Evolutionary conservation across 257 asterid genomes (phyloP).

Genomic region (Solanum dulcamara): DNA sequence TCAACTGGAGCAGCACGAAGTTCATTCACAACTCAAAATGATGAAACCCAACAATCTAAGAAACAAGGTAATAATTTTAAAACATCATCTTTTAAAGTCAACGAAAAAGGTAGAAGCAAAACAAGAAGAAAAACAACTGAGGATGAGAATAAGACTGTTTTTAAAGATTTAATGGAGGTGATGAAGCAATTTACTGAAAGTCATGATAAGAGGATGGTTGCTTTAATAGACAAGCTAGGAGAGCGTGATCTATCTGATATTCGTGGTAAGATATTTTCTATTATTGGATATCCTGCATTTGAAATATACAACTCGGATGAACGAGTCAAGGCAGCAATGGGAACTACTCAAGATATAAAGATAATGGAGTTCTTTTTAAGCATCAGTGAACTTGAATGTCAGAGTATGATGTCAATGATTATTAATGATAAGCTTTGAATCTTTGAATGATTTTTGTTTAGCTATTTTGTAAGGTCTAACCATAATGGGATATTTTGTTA

Average conservation of each 20-base stretch:
- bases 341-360: neutral
- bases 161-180: neutral
- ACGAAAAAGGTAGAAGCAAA: neutral
- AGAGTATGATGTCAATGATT: neutral
- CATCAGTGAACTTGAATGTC: neutral
- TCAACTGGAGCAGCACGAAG: neutral
- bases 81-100: neutral
- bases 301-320: neutral
- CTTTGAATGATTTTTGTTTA: neutral
- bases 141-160: neutral
- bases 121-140: neutral
- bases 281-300: neutral
- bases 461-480: neutral
- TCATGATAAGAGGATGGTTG: neutral
- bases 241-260: neutral
- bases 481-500: too few species aligned
- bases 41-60: neutral
- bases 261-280: neutral
- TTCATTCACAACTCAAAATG: neutral
- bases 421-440: neutral
- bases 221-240: neutral
- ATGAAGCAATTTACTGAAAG: neutral
- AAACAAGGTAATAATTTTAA: neutral
- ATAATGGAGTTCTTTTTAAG: neutral
- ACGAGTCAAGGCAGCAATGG: neutral